Evolutionary conservation across 176 grass and related monocot species (phyloP).

Genomic region (Oryza glumipatula): DNA sequence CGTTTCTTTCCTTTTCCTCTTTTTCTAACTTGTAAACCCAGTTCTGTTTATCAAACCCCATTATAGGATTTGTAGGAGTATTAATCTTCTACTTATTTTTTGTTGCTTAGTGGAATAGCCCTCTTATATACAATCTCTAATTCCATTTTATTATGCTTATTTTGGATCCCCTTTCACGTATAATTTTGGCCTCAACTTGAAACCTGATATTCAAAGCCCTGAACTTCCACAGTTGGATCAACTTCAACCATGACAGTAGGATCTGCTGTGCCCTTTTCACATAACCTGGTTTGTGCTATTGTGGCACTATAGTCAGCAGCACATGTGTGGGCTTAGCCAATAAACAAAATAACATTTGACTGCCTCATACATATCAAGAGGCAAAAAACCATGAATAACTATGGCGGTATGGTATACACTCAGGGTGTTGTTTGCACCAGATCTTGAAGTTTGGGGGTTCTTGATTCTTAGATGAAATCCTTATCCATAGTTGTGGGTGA

Average conservation of each 20-base stretch:
- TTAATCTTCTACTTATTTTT: not conserved
- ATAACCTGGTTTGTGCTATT: not conserved
- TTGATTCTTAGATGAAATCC: too few species aligned
- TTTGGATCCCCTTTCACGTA: constrained; percentile 25
- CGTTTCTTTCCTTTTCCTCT: not conserved
- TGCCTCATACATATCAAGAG: not conserved
- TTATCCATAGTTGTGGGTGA: too few species aligned
- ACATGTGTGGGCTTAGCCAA: not conserved
- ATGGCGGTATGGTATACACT: too few species aligned
- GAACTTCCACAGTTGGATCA: constrained; percentile 6
- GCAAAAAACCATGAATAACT: too few species aligned
- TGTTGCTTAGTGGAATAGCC: constrained; percentile 12
- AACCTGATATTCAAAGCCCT: not conserved
- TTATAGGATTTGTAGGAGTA: constrained; percentile 17
- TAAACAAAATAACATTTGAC: not conserved
- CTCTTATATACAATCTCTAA: not conserved
- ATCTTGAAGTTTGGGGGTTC: too few species aligned
- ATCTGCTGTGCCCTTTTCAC: not conserved
- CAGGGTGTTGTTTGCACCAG: too few species aligned
- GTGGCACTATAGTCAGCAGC: not conserved
- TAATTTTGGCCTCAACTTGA: not conserved
- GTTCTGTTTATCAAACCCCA: not conserved
- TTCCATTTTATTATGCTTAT: constrained; percentile 16
- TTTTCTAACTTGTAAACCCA: not conserved
- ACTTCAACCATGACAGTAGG: not conserved